These are phyloP conservation scores for Cunninghamia lanceolata DNA, from an alignment of 75 land plant genomes.

Conservation along the genomic window DNA sequence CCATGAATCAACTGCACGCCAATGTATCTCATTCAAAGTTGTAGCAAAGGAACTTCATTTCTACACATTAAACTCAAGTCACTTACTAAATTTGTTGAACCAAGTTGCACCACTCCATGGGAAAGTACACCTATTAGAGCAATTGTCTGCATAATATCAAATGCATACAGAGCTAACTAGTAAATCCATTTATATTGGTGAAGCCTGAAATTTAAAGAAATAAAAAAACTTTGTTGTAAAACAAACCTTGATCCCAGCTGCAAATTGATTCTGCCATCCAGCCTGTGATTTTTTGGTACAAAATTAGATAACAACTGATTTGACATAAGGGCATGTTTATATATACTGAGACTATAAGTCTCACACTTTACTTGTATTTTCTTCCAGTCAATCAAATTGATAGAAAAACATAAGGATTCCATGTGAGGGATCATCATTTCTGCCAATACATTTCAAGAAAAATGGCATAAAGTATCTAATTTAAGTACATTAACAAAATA, in stretches of 20 bases:
- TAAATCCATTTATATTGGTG: not conserved
- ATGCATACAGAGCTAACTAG: not conserved
- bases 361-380: not conserved
- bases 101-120: constrained; percentile 57
- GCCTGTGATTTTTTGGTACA: constrained; percentile 15
- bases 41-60: not conserved
- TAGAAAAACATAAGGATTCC: not conserved
- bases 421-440: not conserved
- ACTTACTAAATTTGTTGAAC: constrained; percentile 39
- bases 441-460: not conserved
- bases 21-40: not conserved
- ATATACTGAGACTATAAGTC: not conserved
- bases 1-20: not conserved
- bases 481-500: not conserved
- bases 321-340: not conserved
- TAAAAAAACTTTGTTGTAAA: not conserved
- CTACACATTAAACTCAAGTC: not conserved
- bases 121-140: constrained; percentile 43
- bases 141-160: constrained; percentile 31
- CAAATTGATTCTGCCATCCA: constrained; percentile 63
- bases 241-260: constrained; percentile 66
- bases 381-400: not conserved
- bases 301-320: not conserved
- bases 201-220: not conserved
- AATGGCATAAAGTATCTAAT: not conserved